Base-by-base conservation (phyloP, 306 rosid species). In the Lithocarpus polystachyus region DNA sequence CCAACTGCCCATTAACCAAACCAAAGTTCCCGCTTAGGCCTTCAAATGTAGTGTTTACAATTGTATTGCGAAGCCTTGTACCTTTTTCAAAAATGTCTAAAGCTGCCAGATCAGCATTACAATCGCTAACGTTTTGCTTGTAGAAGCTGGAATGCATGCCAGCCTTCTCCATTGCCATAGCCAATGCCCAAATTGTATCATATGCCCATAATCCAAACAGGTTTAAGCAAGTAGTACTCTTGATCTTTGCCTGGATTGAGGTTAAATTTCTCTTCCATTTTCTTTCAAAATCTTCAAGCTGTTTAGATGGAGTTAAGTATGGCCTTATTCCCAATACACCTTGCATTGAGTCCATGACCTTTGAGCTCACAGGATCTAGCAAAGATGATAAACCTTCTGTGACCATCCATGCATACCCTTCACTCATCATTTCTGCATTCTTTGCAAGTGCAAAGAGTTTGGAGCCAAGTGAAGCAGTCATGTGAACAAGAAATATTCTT, bases 311-410 rank as follows among this genome's bases (percentile, higher is more conserved):
- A 2, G 73, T 73, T 24, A 85, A 9, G 19, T 26, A 14, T 0
- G 89, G 86, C 81, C 75, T 83, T 19, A 88, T 61, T 31, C 91
- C 89, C 23, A 85, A n/a, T 1, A 85, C 82, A 14, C 91, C 89
- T 78, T 85, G 86, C 91, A 83, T 85, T 9, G 77, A 75, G 14
- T 78, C 79, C 68, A 78, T 19, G 22, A 37, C 65, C 26, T 69
- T 14, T 56, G 78, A 56, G 22, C 5, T 61, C 40, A 3, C 6
- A 1, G 85, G 77, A 80, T 77, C 12, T 4, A 82, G 5, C 43
- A 71, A n/a, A 52, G 65, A 9, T 6, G 88, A 80, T 31, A 87
- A 17, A 13, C 73, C 84, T 40, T 72, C 71, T 3, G 84, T 56
- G 52, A 61, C 10, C 11, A 76, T 74, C 87, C 68, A 88, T 7